Conservation (phyloP, 371 early-diverging fungal genomes). For the Mortierella polycephala region DNA sequence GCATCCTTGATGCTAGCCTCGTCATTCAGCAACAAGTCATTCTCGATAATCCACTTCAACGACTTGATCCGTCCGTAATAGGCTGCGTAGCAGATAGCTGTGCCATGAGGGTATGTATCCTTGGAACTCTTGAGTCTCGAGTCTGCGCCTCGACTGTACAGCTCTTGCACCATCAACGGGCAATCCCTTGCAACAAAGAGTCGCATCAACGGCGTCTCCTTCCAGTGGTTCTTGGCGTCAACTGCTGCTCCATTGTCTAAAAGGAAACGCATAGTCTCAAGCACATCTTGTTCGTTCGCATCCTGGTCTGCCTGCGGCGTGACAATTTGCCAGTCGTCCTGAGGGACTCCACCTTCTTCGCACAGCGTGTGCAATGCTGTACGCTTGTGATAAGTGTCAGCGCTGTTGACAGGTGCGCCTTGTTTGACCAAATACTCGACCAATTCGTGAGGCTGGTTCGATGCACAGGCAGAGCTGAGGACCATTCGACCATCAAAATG, state of each 20-base stretch:
- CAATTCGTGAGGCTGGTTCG: slow-evolving; percentile 33
- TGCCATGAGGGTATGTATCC: slow-evolving; percentile 45
- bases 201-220: slow-evolving; percentile 43
- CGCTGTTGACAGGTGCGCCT: slow-evolving; percentile 37
- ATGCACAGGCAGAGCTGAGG: slow-evolving; percentile 42
- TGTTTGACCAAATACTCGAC: slow-evolving; percentile 38
- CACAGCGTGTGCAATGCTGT: slow-evolving; percentile 42
- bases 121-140: slow-evolving; percentile 44
- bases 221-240: slow-evolving; percentile 50
- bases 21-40: slow-evolving; percentile 45
- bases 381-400: slow-evolving; percentile 32
- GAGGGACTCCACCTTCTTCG: slow-evolving; percentile 39
- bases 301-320: slow-evolving; percentile 29
- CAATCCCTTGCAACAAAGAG: slow-evolving; percentile 36
- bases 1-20: slow-evolving; percentile 44
- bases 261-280: slow-evolving; percentile 45
- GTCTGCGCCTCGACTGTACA: slow-evolving; percentile 47
- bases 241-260: slow-evolving; percentile 35
- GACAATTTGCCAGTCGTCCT: slow-evolving; percentile 36
- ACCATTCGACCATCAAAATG: slow-evolving; percentile 44
- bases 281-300: slow-evolving; percentile 36
- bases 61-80: slow-evolving; percentile 40
- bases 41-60: slow-evolving; percentile 53
- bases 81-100: slow-evolving; percentile 42
- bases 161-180: slow-evolving; percentile 43